These are phyloP conservation scores for Ogataea parapolymorpha DNA, from an alignment of 805 yeast species.

Conservation along the genomic window DNA sequence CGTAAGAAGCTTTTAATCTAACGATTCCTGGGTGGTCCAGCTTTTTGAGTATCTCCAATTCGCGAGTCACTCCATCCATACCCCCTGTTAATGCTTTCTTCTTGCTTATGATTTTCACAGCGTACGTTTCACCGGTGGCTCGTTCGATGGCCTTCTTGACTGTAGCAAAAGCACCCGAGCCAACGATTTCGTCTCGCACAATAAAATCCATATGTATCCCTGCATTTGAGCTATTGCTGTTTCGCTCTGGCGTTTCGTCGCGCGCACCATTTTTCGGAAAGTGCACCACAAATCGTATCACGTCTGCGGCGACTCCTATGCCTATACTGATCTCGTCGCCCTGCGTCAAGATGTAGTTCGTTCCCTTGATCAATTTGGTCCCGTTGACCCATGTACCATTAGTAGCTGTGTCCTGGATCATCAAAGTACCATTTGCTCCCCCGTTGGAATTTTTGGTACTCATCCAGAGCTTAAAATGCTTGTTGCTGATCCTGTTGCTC, in stretches of 20 bases:
- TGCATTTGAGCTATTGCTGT: slow-evolving; percentile 17
- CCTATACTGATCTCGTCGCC: slow-evolving; percentile 96
- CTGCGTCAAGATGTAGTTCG: slow-evolving; percentile 77
- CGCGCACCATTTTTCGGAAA: slow-evolving; percentile 36
- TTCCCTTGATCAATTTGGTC: slow-evolving; percentile 65
- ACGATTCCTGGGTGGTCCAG: slow-evolving; percentile 86
- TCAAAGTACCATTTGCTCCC: slow-evolving; percentile 25
- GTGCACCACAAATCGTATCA: slow-evolving; percentile 48
- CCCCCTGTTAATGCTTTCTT: slow-evolving; percentile 74
- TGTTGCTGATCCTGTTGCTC: slow-evolving; percentile 67
- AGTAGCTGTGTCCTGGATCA: slow-evolving; percentile 77
- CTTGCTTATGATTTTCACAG: slow-evolving; percentile 86
- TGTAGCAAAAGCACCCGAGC: slow-evolving; percentile 98
- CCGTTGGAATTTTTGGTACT: slow-evolving; percentile 45
- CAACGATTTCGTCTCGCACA: slow-evolving; percentile 79
- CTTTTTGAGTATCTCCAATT: slow-evolving; percentile 72
- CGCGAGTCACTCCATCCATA: slow-evolving; percentile 79
- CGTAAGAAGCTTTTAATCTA: slow-evolving; percentile 75
- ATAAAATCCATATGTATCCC: slow-evolving; percentile 52
- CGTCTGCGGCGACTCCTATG: slow-evolving; percentile 74
- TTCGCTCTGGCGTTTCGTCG: slow-evolving; percentile 11
- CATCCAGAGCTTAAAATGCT: slow-evolving; percentile 68
- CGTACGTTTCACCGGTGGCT: slow-evolving; percentile 78
- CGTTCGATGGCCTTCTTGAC: slow-evolving; percentile 90
- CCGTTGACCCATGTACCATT: slow-evolving; percentile 91